Base-by-base conservation (phyloP, 257 asterid genomes). In the Echites panduratus region DNA sequence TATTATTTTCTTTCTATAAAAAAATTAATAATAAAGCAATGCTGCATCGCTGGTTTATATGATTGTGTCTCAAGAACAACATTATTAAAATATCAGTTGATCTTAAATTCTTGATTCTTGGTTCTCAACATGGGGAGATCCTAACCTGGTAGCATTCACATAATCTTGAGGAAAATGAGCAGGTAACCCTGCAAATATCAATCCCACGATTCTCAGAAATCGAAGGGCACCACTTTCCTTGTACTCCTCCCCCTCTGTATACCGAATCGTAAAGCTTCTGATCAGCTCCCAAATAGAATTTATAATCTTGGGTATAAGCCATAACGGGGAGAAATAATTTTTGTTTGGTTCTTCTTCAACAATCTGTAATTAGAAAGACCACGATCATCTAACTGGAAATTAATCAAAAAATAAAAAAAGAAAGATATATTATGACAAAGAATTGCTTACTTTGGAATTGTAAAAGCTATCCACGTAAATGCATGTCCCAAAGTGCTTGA, bases 401-500 rank as follows among this genome's bases (percentile, higher is more conserved):
- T 32, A 32, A 32, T 32, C 38, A 3, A 32, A 32, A 32, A 32
- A 32, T 32, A 32, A 1, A 1, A 32, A 1, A 32, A 32, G 38
- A 32, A 32, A 1, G 1, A 32, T 2, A 41, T 41, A 41, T 41
- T 41, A 41, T 41, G n/a, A 41, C 4, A 6, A 19, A 56, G 14
- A 41, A 26, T 10, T 41, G 3, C 73, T 63, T 77, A 78, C 78
- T 26, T 52, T 43, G 44, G 85, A 86, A 22, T 72, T 3, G 54
- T 88, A 88, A 79, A 71, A 67, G 84, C 90, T 82, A 73, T 88
- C 81, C 48, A 64, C 79, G 76, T 85, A 88, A 7, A 88, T 16
- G 72, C 95, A 86, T 0, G 80, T 76, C 64, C 91, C 95, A 11
- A 85, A 88, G 67, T 88, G 95, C 84, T 82, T 85, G 82, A 80